Evolutionary conservation across 306 rosid genomes (phyloP).

Genomic region (Begonia fuchsioides): DNA sequence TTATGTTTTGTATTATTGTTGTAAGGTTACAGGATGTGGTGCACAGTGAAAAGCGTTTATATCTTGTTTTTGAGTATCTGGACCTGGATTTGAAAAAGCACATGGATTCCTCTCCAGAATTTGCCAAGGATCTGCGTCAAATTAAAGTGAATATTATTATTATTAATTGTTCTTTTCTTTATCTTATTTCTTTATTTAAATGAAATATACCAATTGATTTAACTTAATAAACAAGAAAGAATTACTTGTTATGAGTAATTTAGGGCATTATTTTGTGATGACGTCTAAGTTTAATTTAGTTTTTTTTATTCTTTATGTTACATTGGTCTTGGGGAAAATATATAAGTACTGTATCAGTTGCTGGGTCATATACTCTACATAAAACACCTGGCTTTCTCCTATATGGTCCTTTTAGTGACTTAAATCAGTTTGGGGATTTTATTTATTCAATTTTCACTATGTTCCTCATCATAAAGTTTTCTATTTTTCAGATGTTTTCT

Average conservation of each 20-base stretch:
- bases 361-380: too few relatives aligned
- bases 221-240: too few relatives aligned
- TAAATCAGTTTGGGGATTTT: too few relatives aligned
- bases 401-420: not conserved
- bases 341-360: too few relatives aligned
- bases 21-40: conserved; percentile 85
- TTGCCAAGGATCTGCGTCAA: conserved; percentile 71
- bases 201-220: too few relatives aligned
- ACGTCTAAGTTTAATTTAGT: too few relatives aligned
- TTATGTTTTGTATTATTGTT: conserved; percentile 2
- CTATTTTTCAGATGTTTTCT: not conserved
- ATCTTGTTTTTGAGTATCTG: conserved; percentile 89
- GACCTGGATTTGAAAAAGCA: conserved; percentile 96
- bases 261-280: too few relatives aligned
- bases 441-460: not conserved
- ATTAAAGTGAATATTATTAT: conserved; percentile 41
- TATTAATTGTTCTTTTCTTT: not conserved
- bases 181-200: not conserved
- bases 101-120: conserved; percentile 95
- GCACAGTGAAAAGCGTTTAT: conserved; percentile 85
- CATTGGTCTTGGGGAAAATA: too few relatives aligned
- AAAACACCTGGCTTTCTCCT: too few relatives aligned
- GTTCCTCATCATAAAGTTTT: not conserved
- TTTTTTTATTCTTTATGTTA: too few relatives aligned
- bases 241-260: too few relatives aligned